Percentiles rank a stretch among this genome's conserved stretches.
Conservation (phyloP, 2,329 filamentous ascomycete genomes). For the Aureobasidium sp. region DNA sequence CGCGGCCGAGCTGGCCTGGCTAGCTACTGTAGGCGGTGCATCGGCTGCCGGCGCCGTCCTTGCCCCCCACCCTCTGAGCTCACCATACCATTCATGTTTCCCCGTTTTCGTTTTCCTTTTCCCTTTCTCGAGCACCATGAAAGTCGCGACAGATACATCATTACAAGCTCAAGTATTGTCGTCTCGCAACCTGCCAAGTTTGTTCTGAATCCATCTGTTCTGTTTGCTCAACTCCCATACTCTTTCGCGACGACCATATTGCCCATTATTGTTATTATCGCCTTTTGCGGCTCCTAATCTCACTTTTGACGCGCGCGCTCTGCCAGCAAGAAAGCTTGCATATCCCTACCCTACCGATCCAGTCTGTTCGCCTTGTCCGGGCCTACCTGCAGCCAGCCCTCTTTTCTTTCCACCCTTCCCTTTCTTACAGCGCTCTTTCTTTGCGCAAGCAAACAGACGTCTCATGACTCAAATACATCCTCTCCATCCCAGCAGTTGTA, state of each 20-base stretch:
- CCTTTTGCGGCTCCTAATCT: background rate
- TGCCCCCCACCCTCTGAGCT: slow-evolving; percentile 10
- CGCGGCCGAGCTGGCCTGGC: slow-evolving; percentile 10
- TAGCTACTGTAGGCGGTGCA: background rate
- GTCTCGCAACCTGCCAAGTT: slow-evolving; percentile 8
- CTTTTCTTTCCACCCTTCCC: background rate
- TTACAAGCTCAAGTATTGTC: slow-evolving; percentile 5
- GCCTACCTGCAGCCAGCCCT: slow-evolving; percentile 13
- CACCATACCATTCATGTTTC: slow-evolving; percentile 12
- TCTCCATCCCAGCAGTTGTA: slow-evolving; percentile 13
- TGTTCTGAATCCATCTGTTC: background rate
- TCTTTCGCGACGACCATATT: background rate
- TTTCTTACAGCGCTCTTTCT: slow-evolving; percentile 10
- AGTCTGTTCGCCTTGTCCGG: slow-evolving; percentile 10
- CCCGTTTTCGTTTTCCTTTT: slow-evolving; percentile 13
- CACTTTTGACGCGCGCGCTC: background rate
- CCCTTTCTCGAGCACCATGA: slow-evolving; percentile 9
- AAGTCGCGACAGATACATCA: slow-evolving; percentile 4
- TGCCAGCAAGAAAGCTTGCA: slow-evolving; percentile 2
- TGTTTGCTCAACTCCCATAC: background rate
- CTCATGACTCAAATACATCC: slow-evolving; percentile 16
- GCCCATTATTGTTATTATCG: slow-evolving; percentile 4
- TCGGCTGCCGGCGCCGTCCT: slow-evolving; percentile 2
- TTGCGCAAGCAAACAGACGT: slow-evolving; percentile 13
- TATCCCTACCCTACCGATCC: background rate